A percentile compares a stretch with the other conserved stretches of the same genome.
Conservation (phyloP, 352 stramenopile species). For the Phytopythium ostracodes region DNA sequence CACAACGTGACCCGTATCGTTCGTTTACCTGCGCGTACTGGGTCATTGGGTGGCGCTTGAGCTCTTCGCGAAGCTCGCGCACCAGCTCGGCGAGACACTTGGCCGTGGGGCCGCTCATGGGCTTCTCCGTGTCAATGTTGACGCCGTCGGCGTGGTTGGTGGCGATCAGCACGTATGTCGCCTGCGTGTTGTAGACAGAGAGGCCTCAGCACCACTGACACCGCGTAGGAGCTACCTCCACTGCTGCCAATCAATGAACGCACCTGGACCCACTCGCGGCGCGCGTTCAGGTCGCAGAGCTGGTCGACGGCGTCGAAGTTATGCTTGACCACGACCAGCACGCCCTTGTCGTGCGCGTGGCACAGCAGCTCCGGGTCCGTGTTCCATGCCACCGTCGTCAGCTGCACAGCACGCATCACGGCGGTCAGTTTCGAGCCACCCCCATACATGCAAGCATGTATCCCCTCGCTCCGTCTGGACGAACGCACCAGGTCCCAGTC, state of each 20-base stretch:
- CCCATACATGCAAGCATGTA: not conserved
- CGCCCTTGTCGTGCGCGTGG: slow-evolving; percentile 67
- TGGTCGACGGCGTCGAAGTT: slow-evolving; percentile 69
- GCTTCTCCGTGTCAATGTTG: slow-evolving; percentile 81
- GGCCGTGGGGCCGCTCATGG: slow-evolving; percentile 38
- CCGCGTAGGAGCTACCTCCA: not conserved
- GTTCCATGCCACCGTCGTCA: slow-evolving; percentile 85
- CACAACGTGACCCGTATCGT: not conserved
- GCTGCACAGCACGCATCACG: slow-evolving; percentile 14
- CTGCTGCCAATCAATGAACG: not conserved
- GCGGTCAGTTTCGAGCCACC: not conserved
- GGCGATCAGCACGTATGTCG: slow-evolving; percentile 56
- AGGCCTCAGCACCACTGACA: not conserved
- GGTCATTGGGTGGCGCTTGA: slow-evolving; percentile 49
- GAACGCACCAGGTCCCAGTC: slow-evolving; percentile 56
- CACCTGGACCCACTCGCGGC: slow-evolving; percentile 57
- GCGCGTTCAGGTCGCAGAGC: slow-evolving; percentile 47
- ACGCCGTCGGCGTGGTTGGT: slow-evolving; percentile 73
- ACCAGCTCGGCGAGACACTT: slow-evolving; percentile 55
- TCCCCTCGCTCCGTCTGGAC: too few species aligned
- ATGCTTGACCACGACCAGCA: slow-evolving; percentile 78
- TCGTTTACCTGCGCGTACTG: slow-evolving; percentile 50
- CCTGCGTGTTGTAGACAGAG: slow-evolving; percentile 7
- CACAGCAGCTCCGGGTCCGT: slow-evolving; percentile 79
- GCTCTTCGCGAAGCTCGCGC: slow-evolving; percentile 52